Evolutionary conservation across 306 rosid genomes (phyloP).

Genomic region (Dryas drummondii): DNA sequence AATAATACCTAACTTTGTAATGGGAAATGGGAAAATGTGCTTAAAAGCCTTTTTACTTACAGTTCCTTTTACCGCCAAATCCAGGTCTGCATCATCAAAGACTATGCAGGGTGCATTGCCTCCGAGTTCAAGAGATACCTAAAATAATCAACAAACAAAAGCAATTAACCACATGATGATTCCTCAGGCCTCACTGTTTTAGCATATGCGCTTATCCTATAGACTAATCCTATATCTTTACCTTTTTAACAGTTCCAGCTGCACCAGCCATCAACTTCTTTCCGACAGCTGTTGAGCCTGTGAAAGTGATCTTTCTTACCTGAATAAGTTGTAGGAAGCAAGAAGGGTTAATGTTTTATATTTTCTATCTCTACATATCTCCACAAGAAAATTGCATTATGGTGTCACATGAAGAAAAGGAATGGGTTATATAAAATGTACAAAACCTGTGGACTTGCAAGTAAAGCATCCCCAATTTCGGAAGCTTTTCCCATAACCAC

Average conservation of each 20-base stretch:
- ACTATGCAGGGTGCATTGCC: slow-evolving; percentile 97
- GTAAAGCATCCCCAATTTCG: slow-evolving; percentile 76
- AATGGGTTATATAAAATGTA: not conserved
- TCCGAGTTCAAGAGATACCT: slow-evolving; percentile 98
- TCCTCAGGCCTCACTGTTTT: slow-evolving; percentile 25
- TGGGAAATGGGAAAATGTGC: not conserved
- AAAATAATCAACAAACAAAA: slow-evolving; percentile 22
- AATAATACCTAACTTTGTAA: not conserved
- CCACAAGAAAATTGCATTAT: slow-evolving; percentile 3
- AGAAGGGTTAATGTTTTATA: not conserved
- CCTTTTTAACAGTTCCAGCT: slow-evolving; percentile 89
- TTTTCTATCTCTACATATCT: slow-evolving; percentile 20
- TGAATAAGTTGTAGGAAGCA: slow-evolving; percentile 34
- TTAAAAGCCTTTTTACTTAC: slow-evolving; percentile 53
- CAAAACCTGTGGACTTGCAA: slow-evolving; percentile 83
- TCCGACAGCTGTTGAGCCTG: slow-evolving; percentile 97
- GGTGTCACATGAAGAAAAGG: slow-evolving; percentile 6
- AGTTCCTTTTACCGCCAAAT: slow-evolving; percentile 90
- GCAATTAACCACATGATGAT: slow-evolving; percentile 18
- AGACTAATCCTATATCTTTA: slow-evolving; percentile 27
- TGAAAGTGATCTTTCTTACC: slow-evolving; percentile 96
- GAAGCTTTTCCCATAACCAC: slow-evolving; percentile 95
- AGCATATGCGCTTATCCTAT: slow-evolving; percentile 18
- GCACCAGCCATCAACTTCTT: slow-evolving; percentile 98
- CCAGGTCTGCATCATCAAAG: slow-evolving; percentile 95